A percentile compares a stretch with the other conserved stretches of the same genome.
Evolutionary conservation across 306 rosid genomes (phyloP).

Genomic region (Gleditsia sinensis): DNA sequence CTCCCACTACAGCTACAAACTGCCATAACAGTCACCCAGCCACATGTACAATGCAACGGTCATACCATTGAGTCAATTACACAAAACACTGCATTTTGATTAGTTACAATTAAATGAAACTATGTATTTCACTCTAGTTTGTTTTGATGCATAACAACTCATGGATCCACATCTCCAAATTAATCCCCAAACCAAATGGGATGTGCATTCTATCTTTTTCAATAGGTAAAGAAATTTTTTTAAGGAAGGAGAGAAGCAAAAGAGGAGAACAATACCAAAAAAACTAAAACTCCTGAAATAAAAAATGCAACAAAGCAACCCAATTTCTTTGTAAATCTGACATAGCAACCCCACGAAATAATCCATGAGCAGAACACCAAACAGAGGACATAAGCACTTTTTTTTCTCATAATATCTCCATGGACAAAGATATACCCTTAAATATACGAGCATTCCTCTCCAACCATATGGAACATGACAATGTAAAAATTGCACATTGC

Average conservation of each 20-base stretch:
- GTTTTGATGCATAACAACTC: no score
- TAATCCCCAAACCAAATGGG: background rate
- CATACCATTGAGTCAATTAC: no score
- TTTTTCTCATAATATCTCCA: background rate
- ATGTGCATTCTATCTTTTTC: background rate
- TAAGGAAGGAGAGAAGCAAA: background rate
- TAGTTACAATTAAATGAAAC: no score
- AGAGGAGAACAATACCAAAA: background rate
- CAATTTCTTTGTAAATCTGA: background rate
- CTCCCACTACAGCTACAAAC: no score
- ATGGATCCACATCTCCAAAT: background rate
- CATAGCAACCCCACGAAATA: background rate
- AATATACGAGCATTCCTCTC: background rate
- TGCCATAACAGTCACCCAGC: no score
- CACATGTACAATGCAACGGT: no score
- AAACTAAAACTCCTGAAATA: background rate
- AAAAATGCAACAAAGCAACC: background rate
- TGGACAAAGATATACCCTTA: background rate
- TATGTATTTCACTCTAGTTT: no score
- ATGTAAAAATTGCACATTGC: background rate
- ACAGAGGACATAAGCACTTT: background rate
- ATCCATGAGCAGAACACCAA: background rate
- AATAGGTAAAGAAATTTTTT: background rate
- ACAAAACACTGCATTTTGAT: no score
- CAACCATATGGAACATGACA: background rate